Percentiles rank a stretch among this genome's conserved stretches.
Conservation (phyloP, 768 basidiomycete species). For the Lanmaoa rubissima region DNA sequence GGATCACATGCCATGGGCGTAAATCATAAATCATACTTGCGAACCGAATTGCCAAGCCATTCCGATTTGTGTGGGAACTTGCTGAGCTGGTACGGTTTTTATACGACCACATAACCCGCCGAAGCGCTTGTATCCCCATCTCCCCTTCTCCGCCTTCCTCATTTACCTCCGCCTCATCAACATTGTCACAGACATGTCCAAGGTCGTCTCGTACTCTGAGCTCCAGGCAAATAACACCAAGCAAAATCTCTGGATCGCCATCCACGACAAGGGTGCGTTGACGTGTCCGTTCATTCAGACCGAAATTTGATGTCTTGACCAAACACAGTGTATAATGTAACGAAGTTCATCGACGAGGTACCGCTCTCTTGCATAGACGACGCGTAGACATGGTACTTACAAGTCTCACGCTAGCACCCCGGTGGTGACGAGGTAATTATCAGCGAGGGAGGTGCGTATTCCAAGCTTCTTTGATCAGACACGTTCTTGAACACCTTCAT, state of each 20-base stretch:
- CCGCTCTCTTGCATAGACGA: conserved; percentile 13
- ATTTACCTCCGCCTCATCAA: conserved; percentile 9
- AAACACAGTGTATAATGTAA: conserved; percentile 81
- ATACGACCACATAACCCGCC: conserved; percentile 4
- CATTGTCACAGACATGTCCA: conserved; percentile 38
- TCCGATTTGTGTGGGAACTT: conserved; percentile 29
- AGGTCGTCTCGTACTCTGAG: conserved; percentile 66
- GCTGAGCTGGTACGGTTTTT: conserved; percentile 22
- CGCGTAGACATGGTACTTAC: conserved; percentile 7
- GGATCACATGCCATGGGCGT: too few relatives aligned
- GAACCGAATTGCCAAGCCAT: not conserved
- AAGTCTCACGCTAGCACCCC: conserved; percentile 61
- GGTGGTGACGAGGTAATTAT: conserved; percentile 98
- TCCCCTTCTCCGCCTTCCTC: conserved; percentile 8
- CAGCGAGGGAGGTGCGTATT: conserved; percentile 80
- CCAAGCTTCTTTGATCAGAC: conserved; percentile 4
- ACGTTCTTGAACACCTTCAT: conserved; percentile 1
- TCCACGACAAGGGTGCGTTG: conserved; percentile 76
- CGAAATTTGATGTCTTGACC: conserved; percentile 1
- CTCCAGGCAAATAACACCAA: conserved; percentile 75
- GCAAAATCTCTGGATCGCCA: conserved; percentile 75
- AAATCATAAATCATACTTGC: too few relatives aligned
- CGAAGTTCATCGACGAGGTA: conserved; percentile 95
- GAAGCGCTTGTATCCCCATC: conserved; percentile 4
- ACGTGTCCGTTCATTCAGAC: not conserved